Percentiles rank a stretch among this genome's conserved stretches.
phyloP scores from a whole-genome alignment of 148 eudicot genomes.

The Arctostaphylos glauca region DNA sequence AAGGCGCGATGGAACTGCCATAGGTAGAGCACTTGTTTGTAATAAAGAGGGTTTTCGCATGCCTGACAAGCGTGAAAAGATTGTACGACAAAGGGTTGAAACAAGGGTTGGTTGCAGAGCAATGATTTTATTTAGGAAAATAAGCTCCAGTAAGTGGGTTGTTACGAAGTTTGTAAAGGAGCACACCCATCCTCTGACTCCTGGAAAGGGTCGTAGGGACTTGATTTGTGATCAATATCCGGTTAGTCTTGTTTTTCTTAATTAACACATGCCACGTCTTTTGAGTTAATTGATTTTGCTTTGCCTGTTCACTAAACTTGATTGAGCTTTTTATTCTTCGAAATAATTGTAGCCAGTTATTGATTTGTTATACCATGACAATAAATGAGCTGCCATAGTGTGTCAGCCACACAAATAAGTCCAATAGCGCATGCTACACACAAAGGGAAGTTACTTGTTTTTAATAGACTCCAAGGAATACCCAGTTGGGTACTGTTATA shows the following conservation, averaged over 20 bases:
- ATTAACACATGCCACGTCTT: background rate
- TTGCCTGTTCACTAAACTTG: background rate
- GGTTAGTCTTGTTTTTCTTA: constrained; percentile 43
- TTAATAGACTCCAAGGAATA: background rate
- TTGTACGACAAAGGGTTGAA: constrained; percentile 82
- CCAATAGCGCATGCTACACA: background rate
- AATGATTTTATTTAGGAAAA: constrained; percentile 86
- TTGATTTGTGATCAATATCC: constrained; percentile 78
- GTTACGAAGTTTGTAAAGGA: constrained; percentile 87
- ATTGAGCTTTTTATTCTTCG: background rate
- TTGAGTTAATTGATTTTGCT: background rate
- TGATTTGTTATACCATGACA: background rate
- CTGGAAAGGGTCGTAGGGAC: constrained; percentile 88
- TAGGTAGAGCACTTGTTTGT: constrained; percentile 92
- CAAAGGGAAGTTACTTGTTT: background rate
- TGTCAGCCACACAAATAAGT: too few species aligned
- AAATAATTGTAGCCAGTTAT: background rate
- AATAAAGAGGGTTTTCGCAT: constrained; percentile 89
- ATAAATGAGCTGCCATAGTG: background rate
- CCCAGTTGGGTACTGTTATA: background rate
- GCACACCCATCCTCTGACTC: constrained; percentile 80
- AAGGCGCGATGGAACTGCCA: constrained; percentile 91
- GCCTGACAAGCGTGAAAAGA: constrained; percentile 86
- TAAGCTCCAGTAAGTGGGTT: constrained; percentile 79
- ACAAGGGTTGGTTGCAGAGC: constrained; percentile 98